Base-by-base conservation (phyloP, 179 eudicot species). In the Amaranthus tricolor region DNA sequence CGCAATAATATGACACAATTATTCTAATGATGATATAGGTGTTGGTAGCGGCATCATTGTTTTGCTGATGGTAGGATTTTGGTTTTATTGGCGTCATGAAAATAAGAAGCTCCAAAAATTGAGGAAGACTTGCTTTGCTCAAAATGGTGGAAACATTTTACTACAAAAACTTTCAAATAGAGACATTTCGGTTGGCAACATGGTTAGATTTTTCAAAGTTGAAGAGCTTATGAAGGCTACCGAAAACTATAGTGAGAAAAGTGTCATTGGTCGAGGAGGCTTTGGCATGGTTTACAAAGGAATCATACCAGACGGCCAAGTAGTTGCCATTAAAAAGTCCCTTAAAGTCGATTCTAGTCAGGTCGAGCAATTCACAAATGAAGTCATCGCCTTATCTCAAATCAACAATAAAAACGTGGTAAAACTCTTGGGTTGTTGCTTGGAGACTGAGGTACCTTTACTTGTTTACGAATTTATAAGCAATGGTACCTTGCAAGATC, bases 401-500 rank as follows among this genome's bases (percentile, higher is more conserved):
- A 60, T 60, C 13, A 60, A 60, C 63, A 60, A 60, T 12, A 60
- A 21, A 7, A 60, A 60, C 11, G 15, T 60, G 15, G 63, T 21
- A 4, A 60, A 60, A 43, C 24, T 21, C 11, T 19, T 60, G 3
- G 63, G 63, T 60, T 60, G 63, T 21, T 60, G 63, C 5, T 19
- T 60, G 14, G 63, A 60, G 63, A 60, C 13, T 0, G 63, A 60
- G 11, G 63, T 60, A 5, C 63, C 63, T 0, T 19, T 60, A 10
- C 24, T 60, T 5, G 63, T 60, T 20, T 60, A 60, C 11, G 63
- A 60, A 21, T 60, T n/a, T 43, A 60, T 60, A 9, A 60, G 14
- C 19, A 70, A 70, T n/a, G 74, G 74, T 10, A 44, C 74, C 16
- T 57, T 70, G 14, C 6, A 54, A n/a, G 74, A 70, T 9, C 63